Conservation (phyloP, 106 monocot genomes). For the Hemerocallis citrina region DNA sequence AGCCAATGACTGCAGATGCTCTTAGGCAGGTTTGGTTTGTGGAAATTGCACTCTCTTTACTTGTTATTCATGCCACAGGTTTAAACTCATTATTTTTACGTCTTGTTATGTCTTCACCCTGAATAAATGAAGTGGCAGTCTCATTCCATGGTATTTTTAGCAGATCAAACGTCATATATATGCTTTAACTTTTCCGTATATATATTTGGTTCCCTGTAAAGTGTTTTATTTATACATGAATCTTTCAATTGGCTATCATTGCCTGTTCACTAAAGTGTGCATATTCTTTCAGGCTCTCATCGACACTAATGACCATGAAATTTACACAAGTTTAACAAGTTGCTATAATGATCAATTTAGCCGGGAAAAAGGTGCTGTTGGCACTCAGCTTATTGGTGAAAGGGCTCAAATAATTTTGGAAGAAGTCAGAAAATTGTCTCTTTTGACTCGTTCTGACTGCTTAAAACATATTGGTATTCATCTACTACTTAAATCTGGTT, state of each 20-base stretch:
- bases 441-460: conserved; percentile 56
- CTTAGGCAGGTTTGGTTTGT: no score
- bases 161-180: background rate
- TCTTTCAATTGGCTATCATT: background rate
- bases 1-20: no score
- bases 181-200: background rate
- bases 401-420: conserved; percentile 92
- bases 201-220: background rate
- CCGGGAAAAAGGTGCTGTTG: conserved; percentile 70
- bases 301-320: conserved; percentile 76
- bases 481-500: no score
- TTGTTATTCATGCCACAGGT: no score
- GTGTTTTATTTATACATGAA: background rate
- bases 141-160: background rate
- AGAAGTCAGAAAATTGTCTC: conserved; percentile 57
- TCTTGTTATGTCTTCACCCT: background rate
- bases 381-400: conserved; percentile 80
- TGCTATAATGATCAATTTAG: conserved; percentile 56
- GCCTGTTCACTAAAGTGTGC: background rate
- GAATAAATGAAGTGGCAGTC: background rate
- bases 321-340: conserved; percentile 72
- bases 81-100: no score
- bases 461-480: conserved; percentile 78
- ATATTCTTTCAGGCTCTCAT: conserved; percentile 64
- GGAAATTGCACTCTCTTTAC: no score